Base-by-base conservation (phyloP, 1,284 basidiomycete species). In the Rhodotorula sp. region DNA sequence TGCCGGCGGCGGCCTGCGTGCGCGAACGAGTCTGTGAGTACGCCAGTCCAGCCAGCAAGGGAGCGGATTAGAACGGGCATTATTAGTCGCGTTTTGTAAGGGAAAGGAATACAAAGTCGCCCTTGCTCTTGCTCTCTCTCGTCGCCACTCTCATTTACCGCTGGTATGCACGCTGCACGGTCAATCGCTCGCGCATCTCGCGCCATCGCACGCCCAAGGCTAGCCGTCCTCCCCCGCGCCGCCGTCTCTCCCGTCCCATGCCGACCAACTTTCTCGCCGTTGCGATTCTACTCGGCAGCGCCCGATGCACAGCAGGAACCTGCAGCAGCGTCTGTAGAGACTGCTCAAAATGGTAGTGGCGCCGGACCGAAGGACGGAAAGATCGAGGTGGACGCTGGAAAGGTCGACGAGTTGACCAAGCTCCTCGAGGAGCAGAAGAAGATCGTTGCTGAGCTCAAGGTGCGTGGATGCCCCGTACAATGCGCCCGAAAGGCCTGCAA, bases 371-470 rank as follows among this genome's bases (percentile, higher is more conserved):
- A 55, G 27, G 52, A 55, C 27, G 60, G 29, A 30, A 30, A 57
- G 17, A 62, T 55, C 22, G 59, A 63, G 20, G 56, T 54, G 2
- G 61, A 39, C 1, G 30, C 52, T 7, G 54, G 15, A 4, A 8
- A 64, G 62, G 51, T 59, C 29, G 60, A 46, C 20, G 66, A 67
- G 9, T 36, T 72, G 30, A 20, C 29, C 2, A 59, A 63, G 48
- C 59, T 66, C 46, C 57, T 72, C 60, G 70, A 74, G 58, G 63
- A 65, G 30, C 68, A 72, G 62, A 70, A 70, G 59, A 74, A 73
- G 59, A 47, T 56, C 30, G 65, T 75, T 30, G 75, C 75, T 7
- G 71, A 75, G 54, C 60, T 73, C 62, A 75, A 72, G 67, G 74
- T 73, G 10, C n/a, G 71, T 55, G 29, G 2, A 3, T 27, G 9